phyloP scores from a whole-genome alignment of 768 basidiomycete species.

The Serendipita indica region DNA sequence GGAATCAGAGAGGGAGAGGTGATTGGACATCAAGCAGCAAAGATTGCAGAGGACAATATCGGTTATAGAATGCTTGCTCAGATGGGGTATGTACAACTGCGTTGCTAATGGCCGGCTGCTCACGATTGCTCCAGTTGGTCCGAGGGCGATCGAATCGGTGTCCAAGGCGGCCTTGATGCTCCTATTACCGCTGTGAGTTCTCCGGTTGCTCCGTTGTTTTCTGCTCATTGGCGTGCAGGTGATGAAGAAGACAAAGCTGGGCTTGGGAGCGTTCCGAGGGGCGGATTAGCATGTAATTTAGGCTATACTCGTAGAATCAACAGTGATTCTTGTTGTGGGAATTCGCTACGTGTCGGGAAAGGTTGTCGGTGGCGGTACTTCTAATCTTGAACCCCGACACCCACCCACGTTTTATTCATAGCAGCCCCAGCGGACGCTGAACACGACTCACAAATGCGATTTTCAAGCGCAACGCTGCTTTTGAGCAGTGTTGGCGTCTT shows the following conservation, averaged over 20 bases:
- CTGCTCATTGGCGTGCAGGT: conserved; percentile 19
- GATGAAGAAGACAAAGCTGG: conserved; percentile 75
- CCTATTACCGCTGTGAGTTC: conserved; percentile 51
- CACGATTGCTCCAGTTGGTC: conserved; percentile 35
- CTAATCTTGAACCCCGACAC: too few relatives aligned
- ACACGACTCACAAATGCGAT: neutral
- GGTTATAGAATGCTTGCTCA: conserved; percentile 76
- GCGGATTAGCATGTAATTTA: too few relatives aligned
- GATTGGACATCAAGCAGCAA: conserved; percentile 42
- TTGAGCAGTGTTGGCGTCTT: neutral
- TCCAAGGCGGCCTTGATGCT: conserved; percentile 44
- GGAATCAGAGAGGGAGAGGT: conserved; percentile 10
- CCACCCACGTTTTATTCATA: too few relatives aligned
- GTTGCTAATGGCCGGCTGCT: neutral
- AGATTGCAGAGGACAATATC: conserved; percentile 62
- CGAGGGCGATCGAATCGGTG: conserved; percentile 65
- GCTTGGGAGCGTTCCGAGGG: conserved; percentile 49
- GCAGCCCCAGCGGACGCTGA: too few relatives aligned
- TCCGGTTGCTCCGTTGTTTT: neutral
- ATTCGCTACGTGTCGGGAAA: too few relatives aligned
- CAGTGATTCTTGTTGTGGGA: too few relatives aligned
- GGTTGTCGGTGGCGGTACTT: too few relatives aligned
- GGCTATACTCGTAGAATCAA: too few relatives aligned
- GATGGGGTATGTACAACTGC: conserved; percentile 49
- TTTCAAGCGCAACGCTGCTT: conserved; percentile 6